Base-by-base conservation (phyloP, 352 stramenopile species). In the Globisporangium recalcitrans region DNA sequence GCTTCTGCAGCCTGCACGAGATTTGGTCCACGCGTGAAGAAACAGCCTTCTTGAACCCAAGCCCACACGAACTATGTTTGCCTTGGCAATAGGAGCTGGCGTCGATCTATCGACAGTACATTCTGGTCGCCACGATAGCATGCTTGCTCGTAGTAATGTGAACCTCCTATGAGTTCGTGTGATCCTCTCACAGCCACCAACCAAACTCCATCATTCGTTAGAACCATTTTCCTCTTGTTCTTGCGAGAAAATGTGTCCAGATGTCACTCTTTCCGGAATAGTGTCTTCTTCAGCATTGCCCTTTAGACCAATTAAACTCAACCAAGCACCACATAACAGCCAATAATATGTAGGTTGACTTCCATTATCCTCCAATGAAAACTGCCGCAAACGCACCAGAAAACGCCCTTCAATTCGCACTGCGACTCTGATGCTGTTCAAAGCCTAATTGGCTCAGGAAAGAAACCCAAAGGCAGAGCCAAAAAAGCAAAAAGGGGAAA, bases 371-470 rank as follows among this genome's bases (percentile, higher is more conserved):
- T 46, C 38, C 38, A 46, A 46, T 46, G 0, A 46, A n/a, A 46
- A 9, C 14, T 11, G 10, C 16, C 6, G 1, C 14, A 46, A 46
- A 7, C 16, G 38, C 38, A 6, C 38, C 38, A 46, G 38, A 55
- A 54, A 61, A 52, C 55, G 55, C 34, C 47, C 47, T 58, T 42
- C 58, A 63, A 63, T 63, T 22, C 54, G 16, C 16, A 38, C 40
- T 51, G 16, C 22, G 44, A 34, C 44, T 57, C 31, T 48, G 47
- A 19, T 52, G 36, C 22, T 31, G 52, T 38, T 56, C 58, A 65
- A 69, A 46, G 65, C 38, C 32, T 31, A 58, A 58, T 58, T 47
- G 52, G 32, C 52, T 59, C 52, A 22, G n/a, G 24, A 46, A 59
- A 10, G 38, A 46, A 46, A 46, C 38, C n/a, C 51, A 34, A 56